phyloP scores from a whole-genome alignment of 2,329 filamentous ascomycete species.

The Sporothrix dimorphospora region DNA sequence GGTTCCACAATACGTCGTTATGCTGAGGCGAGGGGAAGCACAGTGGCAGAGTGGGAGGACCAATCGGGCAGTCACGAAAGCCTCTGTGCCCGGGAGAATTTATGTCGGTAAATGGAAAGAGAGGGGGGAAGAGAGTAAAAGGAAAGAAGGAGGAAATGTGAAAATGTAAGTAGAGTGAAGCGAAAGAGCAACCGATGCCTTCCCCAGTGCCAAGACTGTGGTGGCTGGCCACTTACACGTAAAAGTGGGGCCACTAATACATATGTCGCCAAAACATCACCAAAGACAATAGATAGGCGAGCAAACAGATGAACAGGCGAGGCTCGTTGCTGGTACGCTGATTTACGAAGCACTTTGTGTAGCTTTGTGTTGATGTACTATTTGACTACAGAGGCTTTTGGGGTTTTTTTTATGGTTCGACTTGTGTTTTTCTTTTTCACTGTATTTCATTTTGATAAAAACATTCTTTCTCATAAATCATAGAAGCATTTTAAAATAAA shows the following conservation, averaged over 20 bases:
- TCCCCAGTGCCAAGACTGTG: neutral
- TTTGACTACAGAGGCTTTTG: neutral
- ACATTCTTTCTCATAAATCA: neutral
- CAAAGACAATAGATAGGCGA: neutral
- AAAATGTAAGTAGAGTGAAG: neutral
- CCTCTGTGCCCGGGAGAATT: neutral
- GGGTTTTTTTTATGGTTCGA: neutral
- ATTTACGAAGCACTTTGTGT: neutral
- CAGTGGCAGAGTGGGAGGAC: neutral
- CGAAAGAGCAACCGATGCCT: neutral
- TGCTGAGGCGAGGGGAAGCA: neutral
- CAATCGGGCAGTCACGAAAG: neutral
- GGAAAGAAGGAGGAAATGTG: neutral
- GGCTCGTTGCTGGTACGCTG: neutral
- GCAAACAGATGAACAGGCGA: neutral
- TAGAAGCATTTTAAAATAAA: neutral
- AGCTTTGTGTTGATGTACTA: neutral
- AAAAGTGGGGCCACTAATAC: neutral
- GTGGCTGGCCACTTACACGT: conserved; percentile 6
- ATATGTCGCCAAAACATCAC: neutral
- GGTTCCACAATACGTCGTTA: conserved; percentile 14
- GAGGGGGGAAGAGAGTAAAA: neutral
- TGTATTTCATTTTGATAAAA: neutral
- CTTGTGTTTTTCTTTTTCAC: too few relatives aligned
- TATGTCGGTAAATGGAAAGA: neutral